Conservation (phyloP, 2,329 filamentous ascomycete species). For the Penicillium sp. region DNA sequence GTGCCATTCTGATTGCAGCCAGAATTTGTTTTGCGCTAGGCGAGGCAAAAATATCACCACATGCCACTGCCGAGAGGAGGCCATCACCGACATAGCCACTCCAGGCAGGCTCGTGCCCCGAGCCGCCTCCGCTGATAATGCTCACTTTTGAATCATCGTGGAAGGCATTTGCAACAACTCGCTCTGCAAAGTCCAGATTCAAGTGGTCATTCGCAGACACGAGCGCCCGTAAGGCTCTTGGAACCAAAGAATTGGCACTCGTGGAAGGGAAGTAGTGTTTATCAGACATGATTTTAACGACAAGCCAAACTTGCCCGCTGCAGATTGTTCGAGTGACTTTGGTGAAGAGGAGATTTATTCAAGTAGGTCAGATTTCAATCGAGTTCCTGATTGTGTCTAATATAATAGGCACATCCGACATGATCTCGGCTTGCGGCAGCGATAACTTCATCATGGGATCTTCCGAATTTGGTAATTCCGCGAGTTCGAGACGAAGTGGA, state of each 20-base stretch:
- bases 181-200: conserved; percentile 8
- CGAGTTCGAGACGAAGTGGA: neutral
- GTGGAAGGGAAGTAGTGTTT: conserved; percentile 23
- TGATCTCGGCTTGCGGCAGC: neutral
- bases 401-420: neutral
- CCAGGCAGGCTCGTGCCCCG: conserved; percentile 23
- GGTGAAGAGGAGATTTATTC: neutral
- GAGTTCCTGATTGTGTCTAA: neutral
- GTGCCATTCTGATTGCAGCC: conserved; percentile 16
- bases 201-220: conserved; percentile 19
- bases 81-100: conserved; percentile 24
- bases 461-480: conserved; percentile 1
- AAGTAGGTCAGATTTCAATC: neutral
- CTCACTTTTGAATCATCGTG: conserved; percentile 24
- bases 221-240: conserved; percentile 17
- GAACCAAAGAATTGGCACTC: conserved; percentile 23
- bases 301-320: neutral
- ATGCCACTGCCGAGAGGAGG: conserved; percentile 22
- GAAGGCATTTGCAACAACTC: conserved; percentile 18
- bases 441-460: conserved; percentile 5
- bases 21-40: conserved; percentile 23
- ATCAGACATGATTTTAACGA: conserved; percentile 13
- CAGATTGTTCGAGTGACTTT: neutral
- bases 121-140: conserved; percentile 25
- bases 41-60: conserved; percentile 22